A percentile compares a stretch with the other conserved stretches of the same genome.
Evolutionary conservation across 805 yeast genomes (phyloP).

Genomic region (Dipodascopsis tothii): DNA sequence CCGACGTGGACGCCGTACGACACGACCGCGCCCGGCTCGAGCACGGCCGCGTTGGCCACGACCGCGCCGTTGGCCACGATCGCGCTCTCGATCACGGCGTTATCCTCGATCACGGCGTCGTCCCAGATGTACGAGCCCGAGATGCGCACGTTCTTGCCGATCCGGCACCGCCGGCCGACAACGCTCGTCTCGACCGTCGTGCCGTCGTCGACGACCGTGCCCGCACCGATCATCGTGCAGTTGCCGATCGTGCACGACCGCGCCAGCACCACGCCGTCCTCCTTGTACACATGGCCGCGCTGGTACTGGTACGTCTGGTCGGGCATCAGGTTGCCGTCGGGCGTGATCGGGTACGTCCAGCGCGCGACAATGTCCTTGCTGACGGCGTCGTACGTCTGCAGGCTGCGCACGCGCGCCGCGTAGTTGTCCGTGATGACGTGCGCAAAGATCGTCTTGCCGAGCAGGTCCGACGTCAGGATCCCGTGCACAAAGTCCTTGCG

Average conservation of each 20-base stretch:
- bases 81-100: slow-evolving; percentile 49
- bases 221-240: slow-evolving; percentile 74
- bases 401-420: slow-evolving; percentile 91
- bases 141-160: slow-evolving; percentile 69
- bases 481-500: slow-evolving; percentile 87
- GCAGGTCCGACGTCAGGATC: slow-evolving; percentile 78
- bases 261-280: slow-evolving; percentile 77
- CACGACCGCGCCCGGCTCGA: slow-evolving; percentile 68
- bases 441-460: slow-evolving; percentile 85
- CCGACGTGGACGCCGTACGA: slow-evolving; percentile 57
- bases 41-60: slow-evolving; percentile 44
- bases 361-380: slow-evolving; percentile 84
- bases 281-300: slow-evolving; percentile 81
- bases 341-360: slow-evolving; percentile 87
- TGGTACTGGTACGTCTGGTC: slow-evolving; percentile 73
- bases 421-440: slow-evolving; percentile 72
- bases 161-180: slow-evolving; percentile 77
- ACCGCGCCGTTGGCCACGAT: slow-evolving; percentile 62
- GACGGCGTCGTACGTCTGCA: slow-evolving; percentile 87
- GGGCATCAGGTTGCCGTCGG: slow-evolving; percentile 70
- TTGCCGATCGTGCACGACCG: slow-evolving; percentile 83
- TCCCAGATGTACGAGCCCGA: slow-evolving; percentile 84
- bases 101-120: slow-evolving; percentile 63
- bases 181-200: slow-evolving; percentile 60
- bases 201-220: slow-evolving; percentile 69